Conservation (phyloP, 225 moss, liverwort and hornwort genomes). For the Marchantia polymorpha region DNA sequence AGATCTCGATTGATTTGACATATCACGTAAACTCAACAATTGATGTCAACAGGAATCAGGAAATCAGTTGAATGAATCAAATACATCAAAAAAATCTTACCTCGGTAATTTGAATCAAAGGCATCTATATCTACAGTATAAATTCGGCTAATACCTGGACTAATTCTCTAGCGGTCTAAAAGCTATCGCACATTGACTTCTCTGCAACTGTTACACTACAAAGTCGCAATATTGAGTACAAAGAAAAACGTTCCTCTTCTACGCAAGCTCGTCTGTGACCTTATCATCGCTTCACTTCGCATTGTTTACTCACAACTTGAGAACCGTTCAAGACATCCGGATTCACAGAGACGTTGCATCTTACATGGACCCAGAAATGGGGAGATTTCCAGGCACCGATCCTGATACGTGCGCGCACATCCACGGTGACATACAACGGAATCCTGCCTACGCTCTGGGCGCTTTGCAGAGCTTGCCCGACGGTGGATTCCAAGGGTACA, state of each 20-base stretch:
- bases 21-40: too few relatives aligned
- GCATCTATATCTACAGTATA: not conserved
- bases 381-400: constrained; percentile 56
- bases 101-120: too few relatives aligned
- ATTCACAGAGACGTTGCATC: constrained; percentile 48
- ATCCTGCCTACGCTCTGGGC: constrained; percentile 44
- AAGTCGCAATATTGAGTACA: not conserved
- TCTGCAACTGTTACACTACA: not conserved
- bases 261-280: not conserved
- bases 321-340: constrained; percentile 29
- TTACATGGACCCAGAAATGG: constrained; percentile 45
- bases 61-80: too few relatives aligned
- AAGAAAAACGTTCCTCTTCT: not conserved
- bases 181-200: not conserved
- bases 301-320: constrained; percentile 50
- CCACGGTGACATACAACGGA: constrained; percentile 37
- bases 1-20: too few relatives aligned
- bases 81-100: too few relatives aligned
- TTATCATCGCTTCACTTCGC: constrained; percentile 41
- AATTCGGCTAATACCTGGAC: not conserved
- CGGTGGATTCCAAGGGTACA: constrained; percentile 41
- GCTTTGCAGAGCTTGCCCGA: constrained; percentile 37
- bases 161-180: not conserved
- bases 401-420: constrained; percentile 55
- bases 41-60: too few relatives aligned